These are phyloP conservation scores for Boletus barrowsii DNA, from an alignment of 768 basidiomycete species.

Conservation along the genomic window DNA sequence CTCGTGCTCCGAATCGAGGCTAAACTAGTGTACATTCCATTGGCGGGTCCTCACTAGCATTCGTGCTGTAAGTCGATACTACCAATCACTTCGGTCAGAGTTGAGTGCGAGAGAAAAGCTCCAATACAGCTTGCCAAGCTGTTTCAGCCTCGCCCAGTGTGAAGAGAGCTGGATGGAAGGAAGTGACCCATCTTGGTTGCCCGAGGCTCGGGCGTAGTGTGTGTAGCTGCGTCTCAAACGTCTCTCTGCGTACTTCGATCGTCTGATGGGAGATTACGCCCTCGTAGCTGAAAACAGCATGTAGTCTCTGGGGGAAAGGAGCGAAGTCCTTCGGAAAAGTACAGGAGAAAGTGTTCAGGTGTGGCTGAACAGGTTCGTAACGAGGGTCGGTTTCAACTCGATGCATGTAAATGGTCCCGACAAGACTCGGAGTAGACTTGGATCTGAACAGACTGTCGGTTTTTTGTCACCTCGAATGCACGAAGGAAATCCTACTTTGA, in stretches of 20 bases:
- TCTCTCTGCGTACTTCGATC: fast-evolving
- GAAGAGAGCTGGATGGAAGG: conserved; percentile 1
- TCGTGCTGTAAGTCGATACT: background rate
- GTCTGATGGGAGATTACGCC: fast-evolving
- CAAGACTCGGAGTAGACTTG: background rate
- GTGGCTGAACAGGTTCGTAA: background rate
- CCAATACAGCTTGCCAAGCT: conserved; percentile 13
- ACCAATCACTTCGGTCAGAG: background rate
- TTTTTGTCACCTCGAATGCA: background rate
- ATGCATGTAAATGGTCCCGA: conserved; percentile 18
- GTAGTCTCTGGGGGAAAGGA: background rate
- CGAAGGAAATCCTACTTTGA: background rate
- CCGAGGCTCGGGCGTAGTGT: background rate
- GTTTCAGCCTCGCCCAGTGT: background rate
- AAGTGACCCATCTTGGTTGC: background rate
- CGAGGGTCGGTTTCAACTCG: background rate
- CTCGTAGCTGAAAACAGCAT: conserved; percentile 8
- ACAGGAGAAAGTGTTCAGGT: conserved; percentile 7
- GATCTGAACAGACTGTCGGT: conserved; percentile 1
- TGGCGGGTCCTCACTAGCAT: background rate
- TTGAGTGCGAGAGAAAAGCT: conserved; percentile 1
- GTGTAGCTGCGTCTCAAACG: background rate
- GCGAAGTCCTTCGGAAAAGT: conserved; percentile 5
- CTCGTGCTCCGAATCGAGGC: background rate
- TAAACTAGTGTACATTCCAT: background rate